Evolutionary conservation across 257 asterid genomes (phyloP).

Genomic region (Galeopsis tetrahit): DNA sequence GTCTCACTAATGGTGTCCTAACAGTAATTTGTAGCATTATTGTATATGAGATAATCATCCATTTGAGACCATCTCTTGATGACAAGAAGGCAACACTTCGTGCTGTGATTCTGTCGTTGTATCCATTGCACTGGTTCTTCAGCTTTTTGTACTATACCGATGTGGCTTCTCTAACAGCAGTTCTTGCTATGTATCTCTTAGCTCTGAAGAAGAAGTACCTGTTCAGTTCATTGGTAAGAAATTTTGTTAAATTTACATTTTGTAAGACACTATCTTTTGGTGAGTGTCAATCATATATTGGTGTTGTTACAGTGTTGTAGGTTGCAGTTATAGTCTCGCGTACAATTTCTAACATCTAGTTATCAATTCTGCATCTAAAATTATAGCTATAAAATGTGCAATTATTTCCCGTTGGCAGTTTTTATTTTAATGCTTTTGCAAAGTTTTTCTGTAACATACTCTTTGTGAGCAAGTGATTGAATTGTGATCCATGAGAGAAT

Average conservation of each 20-base stretch:
- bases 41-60: slow-evolving; percentile 65
- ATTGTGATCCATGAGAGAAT: not conserved
- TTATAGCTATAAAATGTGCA: not conserved
- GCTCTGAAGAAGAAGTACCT: slow-evolving; percentile 70
- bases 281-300: slow-evolving; percentile 7
- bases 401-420: not conserved
- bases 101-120: slow-evolving; percentile 74
- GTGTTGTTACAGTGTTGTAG: not conserved
- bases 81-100: slow-evolving; percentile 70
- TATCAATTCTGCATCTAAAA: not conserved
- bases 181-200: slow-evolving; percentile 80
- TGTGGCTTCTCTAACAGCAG: slow-evolving; percentile 86
- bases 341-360: not conserved
- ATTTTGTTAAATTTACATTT: slow-evolving; percentile 4
- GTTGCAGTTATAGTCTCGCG: not conserved
- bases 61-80: slow-evolving; percentile 69
- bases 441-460: not conserved
- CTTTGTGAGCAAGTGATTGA: not conserved
- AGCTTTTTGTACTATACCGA: slow-evolving; percentile 87
- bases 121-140: slow-evolving; percentile 99
- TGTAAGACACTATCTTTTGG: not conserved
- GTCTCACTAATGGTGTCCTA: slow-evolving; percentile 75
- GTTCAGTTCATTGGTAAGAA: slow-evolving; percentile 82
- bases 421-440: slow-evolving; percentile 3
- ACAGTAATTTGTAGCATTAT: slow-evolving; percentile 75